Evolutionary conservation across 2,329 filamentous ascomycete genomes (phyloP).

Genomic region (Colletotrichum siamense): DNA sequence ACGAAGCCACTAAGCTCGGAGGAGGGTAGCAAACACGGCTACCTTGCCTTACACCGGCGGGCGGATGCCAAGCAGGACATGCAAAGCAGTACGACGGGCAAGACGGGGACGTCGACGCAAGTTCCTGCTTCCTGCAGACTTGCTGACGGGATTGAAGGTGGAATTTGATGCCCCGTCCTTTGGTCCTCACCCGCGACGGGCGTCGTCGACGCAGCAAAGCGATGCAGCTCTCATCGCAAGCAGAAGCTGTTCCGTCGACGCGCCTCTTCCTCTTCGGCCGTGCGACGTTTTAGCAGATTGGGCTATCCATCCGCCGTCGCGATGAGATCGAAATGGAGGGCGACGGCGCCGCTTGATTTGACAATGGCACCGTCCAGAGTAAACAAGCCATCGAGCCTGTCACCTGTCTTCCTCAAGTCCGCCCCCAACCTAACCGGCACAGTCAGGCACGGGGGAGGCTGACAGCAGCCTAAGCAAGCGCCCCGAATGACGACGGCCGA

Average conservation of each 20-base stretch:
- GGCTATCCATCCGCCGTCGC: conserved; percentile 25
- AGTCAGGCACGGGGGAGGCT: conserved; percentile 32
- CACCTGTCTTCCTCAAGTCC: conserved; percentile 3
- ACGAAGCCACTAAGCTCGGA: conserved; percentile 15
- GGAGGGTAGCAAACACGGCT: conserved; percentile 19
- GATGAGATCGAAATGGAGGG: conserved; percentile 33
- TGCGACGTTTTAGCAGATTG: background rate
- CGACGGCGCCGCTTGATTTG: conserved; percentile 33
- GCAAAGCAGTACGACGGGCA: background rate
- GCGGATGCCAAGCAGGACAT: conserved; percentile 9
- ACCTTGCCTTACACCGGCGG: conserved; percentile 10
- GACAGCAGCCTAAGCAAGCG: conserved; percentile 28
- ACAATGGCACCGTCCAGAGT: conserved; percentile 32
- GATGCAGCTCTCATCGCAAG: background rate
- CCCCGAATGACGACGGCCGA: background rate
- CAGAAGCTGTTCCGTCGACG: background rate
- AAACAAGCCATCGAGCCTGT: conserved; percentile 18
- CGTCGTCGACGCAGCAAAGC: background rate
- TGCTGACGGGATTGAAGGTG: background rate
- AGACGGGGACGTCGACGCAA: background rate
- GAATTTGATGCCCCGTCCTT: background rate
- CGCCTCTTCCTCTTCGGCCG: background rate
- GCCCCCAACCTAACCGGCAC: background rate
- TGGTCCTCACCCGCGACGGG: background rate
- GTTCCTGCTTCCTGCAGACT: background rate